Base-by-base conservation (phyloP, 345 rosid species). In the Hibiscus mutabilis region DNA sequence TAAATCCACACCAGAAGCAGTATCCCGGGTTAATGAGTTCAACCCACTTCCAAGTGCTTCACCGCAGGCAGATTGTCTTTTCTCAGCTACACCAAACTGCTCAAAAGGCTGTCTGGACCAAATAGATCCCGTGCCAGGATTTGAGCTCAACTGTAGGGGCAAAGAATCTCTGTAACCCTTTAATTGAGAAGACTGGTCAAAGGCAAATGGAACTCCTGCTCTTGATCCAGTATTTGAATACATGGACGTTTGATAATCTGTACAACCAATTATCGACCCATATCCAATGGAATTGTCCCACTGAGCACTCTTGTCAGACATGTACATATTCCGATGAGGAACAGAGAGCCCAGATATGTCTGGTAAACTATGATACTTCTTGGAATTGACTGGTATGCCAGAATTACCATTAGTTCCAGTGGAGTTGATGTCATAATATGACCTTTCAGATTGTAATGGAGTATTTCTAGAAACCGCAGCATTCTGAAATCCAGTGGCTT, bases 101-200 rank as follows among this genome's bases (percentile, higher is more conserved):
- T 35, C 40, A 80, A 84, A 91, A 55, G 98, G 99, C 80, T 96
- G 98, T 80, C 84, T 85, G 21, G 92, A 89, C 99, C 99, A 96
- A 63, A 96, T 88, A 6, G 99, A 95, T 72, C 90, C 87, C 8
- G 84, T 77, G 58, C 79, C 82, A 2, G 89, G 55, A 64, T 78
- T 79, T 68, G 88, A 73, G 68, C 75, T 77, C 31, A 73, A 51
- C 64, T 75, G 84, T 33, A 33, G 35, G 35, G 35, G 55, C 67
- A 82, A 81, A 19, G 82, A 57, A 79, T 81, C 92, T 71, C 86
- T 78, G 75, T 86, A 87, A 19, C 81, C 82, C 75, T 76, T 86
- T 7, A 87, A 78, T 24, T 84, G 85, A 70, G 86, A 83, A 49
- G 79, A 61, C 44, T 80, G 84, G 64, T 87, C 85, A 78, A 73